These are phyloP conservation scores for Aspergillus pseudoterreus DNA, from an alignment of 2,329 filamentous ascomycete genomes.

Conservation along the genomic window DNA sequence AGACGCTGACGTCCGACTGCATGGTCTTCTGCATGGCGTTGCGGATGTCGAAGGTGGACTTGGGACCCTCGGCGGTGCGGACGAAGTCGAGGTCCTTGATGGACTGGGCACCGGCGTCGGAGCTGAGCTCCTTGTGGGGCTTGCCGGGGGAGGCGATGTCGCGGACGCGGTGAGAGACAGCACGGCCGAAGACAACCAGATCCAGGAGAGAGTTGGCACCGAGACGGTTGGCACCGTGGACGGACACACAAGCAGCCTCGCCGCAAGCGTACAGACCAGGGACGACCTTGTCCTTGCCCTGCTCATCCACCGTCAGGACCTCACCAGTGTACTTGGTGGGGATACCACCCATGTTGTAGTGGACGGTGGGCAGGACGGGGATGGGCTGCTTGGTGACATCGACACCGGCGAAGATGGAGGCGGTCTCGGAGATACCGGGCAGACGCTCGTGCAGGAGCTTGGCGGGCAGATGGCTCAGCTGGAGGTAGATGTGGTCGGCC, in stretches of 20 bases:
- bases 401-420: slow-evolving; percentile 93
- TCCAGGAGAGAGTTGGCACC: slow-evolving; percentile 98
- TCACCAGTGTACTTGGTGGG: slow-evolving; percentile 96
- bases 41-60: slow-evolving; percentile 83
- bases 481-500: slow-evolving; percentile 98
- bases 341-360: slow-evolving; percentile 99
- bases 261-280: slow-evolving; percentile 94
- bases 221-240: slow-evolving; percentile 96
- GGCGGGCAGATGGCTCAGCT: slow-evolving; percentile 89
- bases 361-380: slow-evolving; percentile 90
- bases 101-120: slow-evolving; percentile 83
- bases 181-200: slow-evolving; percentile 94
- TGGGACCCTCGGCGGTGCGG: slow-evolving; percentile 77
- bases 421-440: slow-evolving; percentile 97
- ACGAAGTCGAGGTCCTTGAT: slow-evolving; percentile 83
- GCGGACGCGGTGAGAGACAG: slow-evolving; percentile 93
- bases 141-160: slow-evolving; percentile 85
- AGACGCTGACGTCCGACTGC: slow-evolving; percentile 95
- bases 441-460: slow-evolving; percentile 94
- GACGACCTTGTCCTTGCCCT: slow-evolving; percentile 87
- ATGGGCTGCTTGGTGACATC: slow-evolving; percentile 97
- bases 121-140: slow-evolving; percentile 72
- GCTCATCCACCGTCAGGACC: slow-evolving; percentile 81
- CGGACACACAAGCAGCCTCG: slow-evolving; percentile 95
- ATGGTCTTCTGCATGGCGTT: slow-evolving; percentile 96